A percentile compares a stretch with the other conserved stretches of the same genome.
phyloP scores from a whole-genome alignment of 371 early-diverging fungal species.

The Rhizopus arrhizus region DNA sequence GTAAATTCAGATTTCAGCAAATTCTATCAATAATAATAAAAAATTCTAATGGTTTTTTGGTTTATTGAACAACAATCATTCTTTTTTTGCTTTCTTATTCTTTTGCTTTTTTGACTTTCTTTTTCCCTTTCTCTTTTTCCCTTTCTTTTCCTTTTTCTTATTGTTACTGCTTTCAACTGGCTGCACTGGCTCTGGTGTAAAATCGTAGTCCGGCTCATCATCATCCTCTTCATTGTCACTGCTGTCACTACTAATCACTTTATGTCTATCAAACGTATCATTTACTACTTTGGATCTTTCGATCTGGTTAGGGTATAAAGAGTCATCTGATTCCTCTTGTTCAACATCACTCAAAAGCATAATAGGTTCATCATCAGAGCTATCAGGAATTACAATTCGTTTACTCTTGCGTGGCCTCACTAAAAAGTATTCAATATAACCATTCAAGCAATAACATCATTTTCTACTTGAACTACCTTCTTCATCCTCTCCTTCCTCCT shows the following conservation, averaged over 20 bases:
- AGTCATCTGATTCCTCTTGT: background rate
- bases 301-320: background rate
- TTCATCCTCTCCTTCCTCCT: conserved; percentile 5
- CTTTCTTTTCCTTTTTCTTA: background rate
- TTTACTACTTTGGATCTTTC: background rate
- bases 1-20: conserved; percentile 30
- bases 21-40: background rate
- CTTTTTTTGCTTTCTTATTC: background rate
- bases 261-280: background rate
- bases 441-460: too few relatives aligned
- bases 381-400: background rate
- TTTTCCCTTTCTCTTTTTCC: background rate
- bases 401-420: too few relatives aligned
- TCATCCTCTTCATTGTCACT: background rate
- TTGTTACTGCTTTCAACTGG: background rate
- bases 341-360: background rate
- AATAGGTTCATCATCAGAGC: background rate
- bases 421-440: too few relatives aligned
- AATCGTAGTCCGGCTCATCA: background rate
- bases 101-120: background rate
- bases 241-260: background rate
- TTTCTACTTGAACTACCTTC: background rate
- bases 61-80: background rate
- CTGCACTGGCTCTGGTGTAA: background rate
- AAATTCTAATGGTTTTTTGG: background rate